These are phyloP conservation scores for Neurospora sp. DNA, from an alignment of 495 filamentous ascomycete genomes.

Conservation along the genomic window DNA sequence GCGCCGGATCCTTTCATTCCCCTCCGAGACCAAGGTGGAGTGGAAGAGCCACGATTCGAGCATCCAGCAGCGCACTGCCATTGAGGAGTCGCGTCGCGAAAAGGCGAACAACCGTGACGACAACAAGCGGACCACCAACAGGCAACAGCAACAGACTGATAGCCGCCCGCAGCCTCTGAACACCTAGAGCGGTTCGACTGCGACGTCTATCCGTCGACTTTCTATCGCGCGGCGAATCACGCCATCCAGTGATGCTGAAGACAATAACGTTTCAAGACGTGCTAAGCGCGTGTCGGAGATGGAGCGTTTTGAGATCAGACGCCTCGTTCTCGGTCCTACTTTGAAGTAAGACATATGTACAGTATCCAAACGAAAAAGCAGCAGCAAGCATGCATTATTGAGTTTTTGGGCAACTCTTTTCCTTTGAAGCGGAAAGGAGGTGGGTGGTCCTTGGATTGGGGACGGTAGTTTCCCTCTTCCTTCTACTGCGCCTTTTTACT, in stretches of 20 bases:
- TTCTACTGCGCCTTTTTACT: not conserved
- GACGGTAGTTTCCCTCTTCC: not conserved
- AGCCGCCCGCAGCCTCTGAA: constrained; percentile 3
- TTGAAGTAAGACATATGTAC: constrained; percentile 5
- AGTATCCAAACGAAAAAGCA: constrained; percentile 3
- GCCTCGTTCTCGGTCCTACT: not conserved
- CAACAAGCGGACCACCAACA: constrained; percentile 30
- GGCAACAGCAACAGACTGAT: constrained; percentile 12
- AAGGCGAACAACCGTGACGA: constrained; percentile 44
- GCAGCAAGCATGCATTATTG: constrained; percentile 2
- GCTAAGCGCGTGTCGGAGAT: not conserved
- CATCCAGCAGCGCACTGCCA: constrained; percentile 69
- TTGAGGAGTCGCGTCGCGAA: constrained; percentile 74
- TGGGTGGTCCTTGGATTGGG: not conserved
- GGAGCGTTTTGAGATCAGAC: not conserved
- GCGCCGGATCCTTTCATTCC: constrained; percentile 76
- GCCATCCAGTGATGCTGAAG: not conserved
- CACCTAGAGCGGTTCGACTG: not conserved
- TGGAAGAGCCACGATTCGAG: constrained; percentile 87
- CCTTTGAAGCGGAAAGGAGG: not conserved
- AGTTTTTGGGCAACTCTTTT: not conserved
- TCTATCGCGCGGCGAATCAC: not conserved
- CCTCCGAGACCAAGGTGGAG: constrained; percentile 77
- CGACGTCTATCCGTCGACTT: not conserved
- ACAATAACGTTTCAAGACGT: not conserved